Evolutionary conservation across 2,329 filamentous ascomycete species (phyloP).

Genomic region (Talaromyces pinophilus): DNA sequence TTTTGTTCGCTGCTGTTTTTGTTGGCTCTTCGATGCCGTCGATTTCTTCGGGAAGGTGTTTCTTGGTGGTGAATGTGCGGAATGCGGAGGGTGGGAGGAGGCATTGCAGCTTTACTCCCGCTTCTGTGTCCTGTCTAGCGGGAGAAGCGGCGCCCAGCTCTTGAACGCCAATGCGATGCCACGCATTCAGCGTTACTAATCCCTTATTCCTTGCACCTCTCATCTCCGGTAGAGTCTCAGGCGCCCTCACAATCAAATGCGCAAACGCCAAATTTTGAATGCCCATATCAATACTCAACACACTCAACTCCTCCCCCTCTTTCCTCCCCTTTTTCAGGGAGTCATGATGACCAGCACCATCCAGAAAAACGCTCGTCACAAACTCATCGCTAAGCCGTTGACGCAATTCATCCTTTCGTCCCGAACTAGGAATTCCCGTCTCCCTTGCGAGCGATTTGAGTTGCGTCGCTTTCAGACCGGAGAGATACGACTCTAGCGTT

Average conservation of each 20-base stretch:
- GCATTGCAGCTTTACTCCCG: background rate
- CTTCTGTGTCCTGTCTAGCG: background rate
- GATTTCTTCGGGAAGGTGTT: background rate
- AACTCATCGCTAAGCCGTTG: constrained; percentile 48
- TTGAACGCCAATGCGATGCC: constrained; percentile 44
- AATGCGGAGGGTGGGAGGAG: constrained; percentile 16
- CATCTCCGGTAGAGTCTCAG: background rate
- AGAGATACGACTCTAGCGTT: constrained; percentile 28
- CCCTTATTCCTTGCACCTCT: constrained; percentile 25
- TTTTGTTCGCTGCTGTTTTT: constrained; percentile 22
- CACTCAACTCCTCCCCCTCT: constrained; percentile 42
- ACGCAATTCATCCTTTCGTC: constrained; percentile 60
- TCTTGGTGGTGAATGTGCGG: constrained; percentile 15
- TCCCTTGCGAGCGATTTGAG: constrained; percentile 62
- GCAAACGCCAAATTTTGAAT: constrained; percentile 79
- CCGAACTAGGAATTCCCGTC: constrained; percentile 61
- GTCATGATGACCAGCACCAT: constrained; percentile 7
- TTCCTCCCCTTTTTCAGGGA: background rate
- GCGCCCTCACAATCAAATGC: constrained; percentile 50
- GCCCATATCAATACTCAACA: constrained; percentile 82
- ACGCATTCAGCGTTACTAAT: constrained; percentile 39
- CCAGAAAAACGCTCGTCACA: constrained; percentile 23
- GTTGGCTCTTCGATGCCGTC: background rate
- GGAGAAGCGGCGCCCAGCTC: constrained; percentile 24
- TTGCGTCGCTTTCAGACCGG: constrained; percentile 52